Conservation (phyloP, 257 asterid species). For the Perilla frutescens region DNA sequence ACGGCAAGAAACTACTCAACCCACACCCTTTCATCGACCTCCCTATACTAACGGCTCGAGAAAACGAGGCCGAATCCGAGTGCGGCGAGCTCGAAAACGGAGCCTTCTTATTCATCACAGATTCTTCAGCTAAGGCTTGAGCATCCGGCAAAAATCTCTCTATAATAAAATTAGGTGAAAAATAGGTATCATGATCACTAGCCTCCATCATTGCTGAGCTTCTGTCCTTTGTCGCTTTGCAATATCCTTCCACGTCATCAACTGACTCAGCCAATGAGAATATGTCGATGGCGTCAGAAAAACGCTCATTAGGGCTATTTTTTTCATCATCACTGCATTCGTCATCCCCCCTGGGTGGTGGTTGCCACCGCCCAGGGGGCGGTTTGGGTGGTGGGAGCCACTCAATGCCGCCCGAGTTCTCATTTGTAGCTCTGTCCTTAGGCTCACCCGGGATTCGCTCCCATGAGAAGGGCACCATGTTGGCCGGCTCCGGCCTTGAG, state of each 20-base stretch:
- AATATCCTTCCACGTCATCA: constrained; percentile 36
- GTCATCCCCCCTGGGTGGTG: constrained; percentile 32
- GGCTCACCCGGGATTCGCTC: constrained; percentile 80
- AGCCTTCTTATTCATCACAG: constrained; percentile 45
- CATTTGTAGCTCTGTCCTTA: constrained; percentile 38
- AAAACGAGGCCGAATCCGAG: constrained; percentile 21
- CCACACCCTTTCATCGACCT: constrained; percentile 67
- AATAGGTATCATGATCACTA: background rate
- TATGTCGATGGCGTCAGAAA: constrained; percentile 59
- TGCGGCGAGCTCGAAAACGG: constrained; percentile 16
- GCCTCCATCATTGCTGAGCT: constrained; percentile 24
- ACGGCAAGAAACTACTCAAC: constrained; percentile 57
- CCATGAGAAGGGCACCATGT: constrained; percentile 84
- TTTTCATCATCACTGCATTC: constrained; percentile 25
- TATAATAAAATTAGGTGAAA: constrained; percentile 62
- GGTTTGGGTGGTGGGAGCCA: constrained; percentile 50
- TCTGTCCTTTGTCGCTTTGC: constrained; percentile 32
- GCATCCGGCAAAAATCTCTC: constrained; percentile 84
- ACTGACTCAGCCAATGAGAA: constrained; percentile 67
- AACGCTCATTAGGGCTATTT: constrained; percentile 30
- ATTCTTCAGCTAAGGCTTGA: constrained; percentile 72
- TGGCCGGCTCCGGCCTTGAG: constrained; percentile 31
- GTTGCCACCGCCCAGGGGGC: constrained; percentile 61
- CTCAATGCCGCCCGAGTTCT: background rate
- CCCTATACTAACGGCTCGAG: constrained; percentile 46